Base-by-base conservation (phyloP, 805 yeast genomes). In the Saccharomyces jurei region DNA sequence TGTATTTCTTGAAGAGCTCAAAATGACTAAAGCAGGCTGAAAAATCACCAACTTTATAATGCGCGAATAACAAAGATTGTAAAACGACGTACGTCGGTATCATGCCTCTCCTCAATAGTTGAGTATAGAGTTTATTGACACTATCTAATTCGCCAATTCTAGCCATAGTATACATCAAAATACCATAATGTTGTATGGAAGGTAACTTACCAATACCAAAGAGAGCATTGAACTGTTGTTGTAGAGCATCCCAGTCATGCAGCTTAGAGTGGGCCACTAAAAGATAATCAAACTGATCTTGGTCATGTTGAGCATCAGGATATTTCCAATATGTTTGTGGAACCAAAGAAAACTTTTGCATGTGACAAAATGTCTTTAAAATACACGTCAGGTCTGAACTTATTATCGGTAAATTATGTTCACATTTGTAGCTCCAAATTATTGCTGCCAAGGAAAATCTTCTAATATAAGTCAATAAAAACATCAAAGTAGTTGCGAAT, bases 101-200 rank as follows among this genome's bases (percentile, higher is more conserved):
- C 62, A 81, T 73, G 1, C 76, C 74, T 52, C 83, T 71, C 51
- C 72, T 67, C 4, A 70, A 49, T 30, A 82, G 61, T 61, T 80
- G 78, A n/a, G 70, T 56, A 68, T 75, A 84, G 54, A 87, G 70
- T 54, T 64, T 67, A 28, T 77, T 79, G 10, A 79, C 82, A 63
- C 75, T 78, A 44, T 66, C 75, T 46, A 62, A 68, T 59, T 79
- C 81, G 9, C 81, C 84, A 32, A 72, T 64, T 4, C 63, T 58
- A 0, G 87, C 83, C 56, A 87, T 69, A 0, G 86, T 81, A 52
- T 73, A 69, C 79, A 87, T 82, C 11, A 84, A 82, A 17, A 81
- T 77, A 3, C 79, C 74, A 63, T 86, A 86, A 59, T 86, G 88
- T 8, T 61, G 62, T 30, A 75, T 68, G 50, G 76, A 75, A 1